Evolutionary conservation across 2,329 filamentous ascomycete genomes (phyloP), one percentile per base, ranked within the genome.

Genomic region (Hypoxylon sp.): DNA sequence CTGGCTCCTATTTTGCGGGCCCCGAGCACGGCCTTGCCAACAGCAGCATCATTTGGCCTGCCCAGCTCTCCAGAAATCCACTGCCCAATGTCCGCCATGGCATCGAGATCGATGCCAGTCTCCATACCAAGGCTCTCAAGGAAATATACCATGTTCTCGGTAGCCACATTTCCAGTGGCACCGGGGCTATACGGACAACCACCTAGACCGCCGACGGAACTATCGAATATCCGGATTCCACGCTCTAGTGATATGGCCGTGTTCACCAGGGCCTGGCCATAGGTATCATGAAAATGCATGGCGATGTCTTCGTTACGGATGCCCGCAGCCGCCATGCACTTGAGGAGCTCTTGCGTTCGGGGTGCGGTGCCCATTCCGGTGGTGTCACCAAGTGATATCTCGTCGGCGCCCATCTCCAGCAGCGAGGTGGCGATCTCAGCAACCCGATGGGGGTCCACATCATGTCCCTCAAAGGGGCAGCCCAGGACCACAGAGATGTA

Each of bases 301-400:
- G 89, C 89, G 1, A 91, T 76, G 61, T 84, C 83, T 32, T 81
- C 80, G 15, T 80, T 79, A 3, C 84, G 81, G 2, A 91, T 79
- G 0, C 83, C 84, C 0, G 84, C 82, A 4, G 83, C 79, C 7
- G 77, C 73, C 58, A 88, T 73, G 59, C 73, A 82, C 50, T 80
- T 79, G 49, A 88, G 74, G 5, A 88, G 76, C 61, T 82, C 74
- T 56, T 74, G 71, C 0, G 73, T 76, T 2, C 75, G 73, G 3
- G 72, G 69, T 10, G 72, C 73, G 0, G 92, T 96, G 30, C 93
- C 94, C 85, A 96, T 93, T 17, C 94, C 94, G 0, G 93, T 94
- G 0, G 94, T 97, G 73, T 97, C 94, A 6, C 93, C 93, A 0
- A 97, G 85, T 1, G 91, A 91, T 69, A 97, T 93, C 81, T 97